Percentiles rank a stretch among this genome's conserved stretches.
These are phyloP conservation scores for Leptographium radiaticola DNA, from an alignment of 2,329 filamentous ascomycete species.

Conservation along the genomic window DNA sequence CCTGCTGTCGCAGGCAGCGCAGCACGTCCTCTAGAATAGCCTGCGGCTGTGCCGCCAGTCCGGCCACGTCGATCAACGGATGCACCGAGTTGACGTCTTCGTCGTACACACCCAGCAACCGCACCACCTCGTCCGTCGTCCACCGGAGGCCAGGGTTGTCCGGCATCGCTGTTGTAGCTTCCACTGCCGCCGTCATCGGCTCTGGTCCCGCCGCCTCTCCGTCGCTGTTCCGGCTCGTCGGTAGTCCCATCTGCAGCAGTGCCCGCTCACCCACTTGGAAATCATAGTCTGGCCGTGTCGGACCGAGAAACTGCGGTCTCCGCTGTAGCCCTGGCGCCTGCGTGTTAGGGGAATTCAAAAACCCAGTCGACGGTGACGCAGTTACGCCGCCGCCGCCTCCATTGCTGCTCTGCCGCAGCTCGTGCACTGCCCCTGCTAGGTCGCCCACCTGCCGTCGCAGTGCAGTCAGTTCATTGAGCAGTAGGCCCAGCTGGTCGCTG, in stretches of 20 bases:
- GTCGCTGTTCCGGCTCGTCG: neutral
- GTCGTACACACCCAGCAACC: constrained; percentile 20
- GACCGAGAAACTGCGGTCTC: neutral
- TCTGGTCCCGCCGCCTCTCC: neutral
- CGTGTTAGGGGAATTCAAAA: neutral
- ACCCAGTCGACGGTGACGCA: too few relatives aligned
- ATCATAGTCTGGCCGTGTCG: neutral
- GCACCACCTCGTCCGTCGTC: neutral
- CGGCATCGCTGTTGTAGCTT: neutral
- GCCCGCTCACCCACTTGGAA: neutral
- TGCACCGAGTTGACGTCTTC: constrained; percentile 25
- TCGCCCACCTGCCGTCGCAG: neutral
- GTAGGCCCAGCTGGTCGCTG: neutral
- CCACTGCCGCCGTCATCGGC: too few relatives aligned
- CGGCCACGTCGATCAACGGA: constrained; percentile 13
- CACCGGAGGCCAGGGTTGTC: neutral
- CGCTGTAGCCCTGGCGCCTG: neutral
- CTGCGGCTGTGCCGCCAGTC: constrained; percentile 14
- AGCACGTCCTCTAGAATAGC: constrained; percentile 12
- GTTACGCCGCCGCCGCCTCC: neutral
- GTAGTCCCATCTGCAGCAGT: neutral
- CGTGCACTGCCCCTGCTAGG: neutral
- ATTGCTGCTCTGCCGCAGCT: neutral
- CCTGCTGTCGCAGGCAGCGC: neutral
- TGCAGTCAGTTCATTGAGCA: neutral